Base-by-base conservation (phyloP, 192 early-diverging fungal species). In the Spinellus fusiger region DNA sequence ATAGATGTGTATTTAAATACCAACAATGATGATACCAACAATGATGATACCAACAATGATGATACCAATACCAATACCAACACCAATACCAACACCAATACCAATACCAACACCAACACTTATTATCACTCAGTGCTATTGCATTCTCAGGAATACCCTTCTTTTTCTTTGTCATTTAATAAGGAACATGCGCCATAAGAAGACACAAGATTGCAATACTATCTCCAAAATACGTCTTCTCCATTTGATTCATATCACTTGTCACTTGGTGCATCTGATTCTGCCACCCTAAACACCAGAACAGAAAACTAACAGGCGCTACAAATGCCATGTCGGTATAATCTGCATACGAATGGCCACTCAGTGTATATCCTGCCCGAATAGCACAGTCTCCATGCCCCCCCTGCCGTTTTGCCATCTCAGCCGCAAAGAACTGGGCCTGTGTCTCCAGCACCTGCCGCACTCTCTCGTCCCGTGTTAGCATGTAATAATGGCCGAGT, bases 181-280 rank as follows among this genome's bases (percentile, higher is more conserved):
- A 64, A 37, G 60, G 65, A 26, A 74, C 72, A 47, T 61, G 71
- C 12, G 79, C 72, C 55, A 78, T 72, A 28, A 81, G 59, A 27
- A 81, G 55, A 66, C 76, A 76, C 16, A 81, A 51, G 64, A 81
- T 62, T n/a, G 75, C 74, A 37, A 81, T 81, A 20, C 74, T 68
- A 59, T 81, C 79, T 12, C 79, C 79, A 61, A 81, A 81, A 47
- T 81, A 81, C 4, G 74, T 76, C 28, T 63, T 71, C 8, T 81
- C 79, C 53, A 78, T 68, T 2, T 73, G 33, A 12, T 76, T 76
- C 79, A 81, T 81, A 38, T 75, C 64, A 5, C 54, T 22, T 31
- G 64, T 56, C 47, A 78, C 60, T 8, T 66, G 59, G 1, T 29
- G 51, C 9, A 74, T 31, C 8, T 70, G 61, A 35, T 65, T 49